Base-by-base conservation (phyloP, 1,284 basidiomycete genomes). In the Ceratobasidium sp. region DNA sequence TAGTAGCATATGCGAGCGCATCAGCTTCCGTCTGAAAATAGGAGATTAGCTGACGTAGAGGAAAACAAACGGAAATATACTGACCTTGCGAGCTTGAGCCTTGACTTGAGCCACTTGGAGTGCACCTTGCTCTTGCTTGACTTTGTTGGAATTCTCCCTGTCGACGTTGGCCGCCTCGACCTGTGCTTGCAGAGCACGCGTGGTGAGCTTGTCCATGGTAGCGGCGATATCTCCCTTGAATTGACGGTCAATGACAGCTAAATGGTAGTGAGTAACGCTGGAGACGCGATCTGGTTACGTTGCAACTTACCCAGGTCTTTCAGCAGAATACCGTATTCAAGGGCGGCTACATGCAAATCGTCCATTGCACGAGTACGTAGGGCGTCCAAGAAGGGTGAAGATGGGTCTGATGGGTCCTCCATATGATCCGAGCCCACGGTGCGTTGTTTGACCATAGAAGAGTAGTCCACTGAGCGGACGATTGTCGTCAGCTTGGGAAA, bases 131-230 rank as follows among this genome's bases (percentile, higher is more conserved):
- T 93, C 90, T 76, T 91, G 89, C 80, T 92, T 92, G 76, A 92
- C 89, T 79, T 90, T 90, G 81, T 93, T 93, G 81, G 88, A 90
- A 78, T 93, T 93, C 80, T 93, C 92, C 72, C 91, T 81, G 79
- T 93, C 92, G 64, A 92, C 91, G 75, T 93, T 92, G 26, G 92
- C 91, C 71, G 92, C 91, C 79, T 93, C 91, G 45, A 93, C 91
- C 79, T 93, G 91, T 5, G 91, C 90, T 78, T 93, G 89, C 50
- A 93, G 82, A 10, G 90, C 92, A 76, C 91, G 85, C 9, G 91
- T 92, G 2, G 91, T 93, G 64, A 93, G 82, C 77, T 91, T 91
- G 78, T 93, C 90, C 92, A 93, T 93, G 0, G 91, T 92, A 28
- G 86, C 82, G 0, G 91, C 92, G 74, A 93, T 92, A 75, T 93